Conservation (phyloP, 2,329 filamentous ascomycete genomes). For the Xylariomycetidae sp. region DNA sequence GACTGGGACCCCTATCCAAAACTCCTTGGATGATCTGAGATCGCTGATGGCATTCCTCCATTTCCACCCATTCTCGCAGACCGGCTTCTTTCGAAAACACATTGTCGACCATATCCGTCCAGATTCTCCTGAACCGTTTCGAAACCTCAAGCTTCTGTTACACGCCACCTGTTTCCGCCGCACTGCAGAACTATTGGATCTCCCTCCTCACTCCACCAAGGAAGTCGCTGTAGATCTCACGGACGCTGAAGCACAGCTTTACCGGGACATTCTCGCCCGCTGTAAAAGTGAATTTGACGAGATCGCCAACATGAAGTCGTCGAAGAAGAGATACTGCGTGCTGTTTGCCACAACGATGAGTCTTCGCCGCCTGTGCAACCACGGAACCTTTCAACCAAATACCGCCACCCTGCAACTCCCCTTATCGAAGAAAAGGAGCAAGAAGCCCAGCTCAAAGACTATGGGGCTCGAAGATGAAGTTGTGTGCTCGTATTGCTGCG, state of each 20-base stretch:
- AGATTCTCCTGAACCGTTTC: not conserved
- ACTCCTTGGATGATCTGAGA: constrained; percentile 5
- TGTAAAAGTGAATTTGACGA: constrained; percentile 2
- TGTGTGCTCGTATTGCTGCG: constrained; percentile 1
- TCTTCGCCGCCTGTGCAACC: constrained; percentile 6
- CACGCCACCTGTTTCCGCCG: constrained; percentile 8
- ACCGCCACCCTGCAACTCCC: not conserved
- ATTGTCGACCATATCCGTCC: constrained; percentile 8
- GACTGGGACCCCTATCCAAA: constrained; percentile 7
- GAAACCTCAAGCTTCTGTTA: constrained; percentile 3
- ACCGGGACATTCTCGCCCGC: constrained; percentile 4
- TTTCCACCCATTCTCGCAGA: not conserved
- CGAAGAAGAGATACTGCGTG: constrained; percentile 1
- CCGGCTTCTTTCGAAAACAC: constrained; percentile 6
- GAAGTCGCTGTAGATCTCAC: not conserved
- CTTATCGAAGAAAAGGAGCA: constrained; percentile 2
- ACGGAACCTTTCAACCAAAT: constrained; percentile 4
- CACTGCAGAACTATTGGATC: constrained; percentile 3
- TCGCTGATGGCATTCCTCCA: constrained; percentile 3
- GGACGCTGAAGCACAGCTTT: constrained; percentile 1
- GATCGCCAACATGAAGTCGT: not conserved
- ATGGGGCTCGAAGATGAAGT: not conserved
- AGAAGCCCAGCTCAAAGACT: not conserved
- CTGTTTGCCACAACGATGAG: constrained; percentile 5
- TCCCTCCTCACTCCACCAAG: not conserved